These are phyloP conservation scores for Thielaviopsis musarum DNA, from an alignment of 2,329 filamentous ascomycete species.

Conservation along the genomic window DNA sequence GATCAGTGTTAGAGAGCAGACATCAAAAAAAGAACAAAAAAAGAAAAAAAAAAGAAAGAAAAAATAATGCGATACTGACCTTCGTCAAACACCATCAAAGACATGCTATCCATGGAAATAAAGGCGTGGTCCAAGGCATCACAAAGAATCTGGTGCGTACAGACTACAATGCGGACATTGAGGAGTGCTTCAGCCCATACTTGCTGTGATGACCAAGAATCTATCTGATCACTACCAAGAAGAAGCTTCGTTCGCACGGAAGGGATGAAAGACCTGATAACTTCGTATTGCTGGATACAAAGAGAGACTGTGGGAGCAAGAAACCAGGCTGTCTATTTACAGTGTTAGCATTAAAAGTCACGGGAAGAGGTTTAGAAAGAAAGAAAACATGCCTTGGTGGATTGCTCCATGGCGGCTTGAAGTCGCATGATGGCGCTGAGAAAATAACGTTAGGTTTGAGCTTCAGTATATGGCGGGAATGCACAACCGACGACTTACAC, in stretches of 20 bases:
- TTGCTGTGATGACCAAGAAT: slow-evolving; percentile 51
- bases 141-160: slow-evolving; percentile 56
- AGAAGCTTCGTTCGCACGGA: slow-evolving; percentile 43
- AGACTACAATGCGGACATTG: slow-evolving; percentile 56
- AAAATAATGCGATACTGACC: slow-evolving; percentile 27
- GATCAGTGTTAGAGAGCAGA: not conserved
- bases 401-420: not conserved
- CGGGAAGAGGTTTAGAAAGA: not conserved
- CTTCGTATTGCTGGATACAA: slow-evolving; percentile 46
- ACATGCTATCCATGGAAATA: slow-evolving; percentile 43
- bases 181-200: slow-evolving; percentile 52
- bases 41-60: not conserved
- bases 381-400: not conserved
- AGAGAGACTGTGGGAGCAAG: slow-evolving; percentile 52
- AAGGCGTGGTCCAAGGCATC: slow-evolving; percentile 65
- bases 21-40: no score
- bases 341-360: slow-evolving; percentile 13
- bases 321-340: slow-evolving; percentile 50
- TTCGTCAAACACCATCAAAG: slow-evolving; percentile 70
- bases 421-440: slow-evolving; percentile 7
- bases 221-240: slow-evolving; percentile 49
- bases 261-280: slow-evolving; percentile 43
- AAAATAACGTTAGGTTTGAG: not conserved
- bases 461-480: not conserved
- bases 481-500: slow-evolving; percentile 34